Percentiles rank a stretch among this genome's conserved stretches.
These are phyloP conservation scores for Herpetospermum pedunculosum DNA, from an alignment of 306 rosid species.

Conservation along the genomic window DNA sequence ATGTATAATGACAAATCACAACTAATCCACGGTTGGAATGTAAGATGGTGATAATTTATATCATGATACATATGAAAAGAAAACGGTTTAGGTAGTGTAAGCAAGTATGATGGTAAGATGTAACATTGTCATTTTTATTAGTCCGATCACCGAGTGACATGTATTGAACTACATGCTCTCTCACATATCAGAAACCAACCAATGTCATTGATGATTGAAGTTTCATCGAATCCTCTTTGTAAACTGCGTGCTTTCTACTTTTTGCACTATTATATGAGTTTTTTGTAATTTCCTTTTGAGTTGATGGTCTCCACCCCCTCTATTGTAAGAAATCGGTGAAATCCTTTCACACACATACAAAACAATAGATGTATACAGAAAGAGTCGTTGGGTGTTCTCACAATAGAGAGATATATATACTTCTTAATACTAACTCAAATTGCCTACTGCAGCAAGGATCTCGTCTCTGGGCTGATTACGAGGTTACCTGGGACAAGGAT, in stretches of 20 bases:
- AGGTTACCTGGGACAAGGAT: constrained; percentile 76
- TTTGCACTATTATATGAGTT: neutral
- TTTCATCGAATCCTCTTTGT: neutral
- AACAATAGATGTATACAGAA: neutral
- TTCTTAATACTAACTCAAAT: constrained; percentile 5
- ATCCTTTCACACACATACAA: neutral
- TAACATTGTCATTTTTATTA: neutral
- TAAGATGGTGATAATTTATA: neutral
- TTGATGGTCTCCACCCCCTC: neutral
- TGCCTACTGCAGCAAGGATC: constrained; percentile 66
- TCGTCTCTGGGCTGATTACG: constrained; percentile 66
- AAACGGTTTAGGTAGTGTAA: neutral
- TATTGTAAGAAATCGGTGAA: neutral
- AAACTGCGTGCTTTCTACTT: neutral
- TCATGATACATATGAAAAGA: neutral
- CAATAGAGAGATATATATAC: neutral
- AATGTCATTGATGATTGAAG: neutral
- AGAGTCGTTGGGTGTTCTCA: neutral
- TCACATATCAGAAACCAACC: neutral
- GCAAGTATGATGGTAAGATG: neutral
- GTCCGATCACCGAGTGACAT: neutral
- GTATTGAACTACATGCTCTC: neutral
- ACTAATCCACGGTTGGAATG: neutral
- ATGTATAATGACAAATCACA: neutral
- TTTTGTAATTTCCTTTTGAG: neutral